phyloP scores from a whole-genome alignment of 2,329 filamentous ascomycete genomes.

The Trichoderma lentiforme region DNA sequence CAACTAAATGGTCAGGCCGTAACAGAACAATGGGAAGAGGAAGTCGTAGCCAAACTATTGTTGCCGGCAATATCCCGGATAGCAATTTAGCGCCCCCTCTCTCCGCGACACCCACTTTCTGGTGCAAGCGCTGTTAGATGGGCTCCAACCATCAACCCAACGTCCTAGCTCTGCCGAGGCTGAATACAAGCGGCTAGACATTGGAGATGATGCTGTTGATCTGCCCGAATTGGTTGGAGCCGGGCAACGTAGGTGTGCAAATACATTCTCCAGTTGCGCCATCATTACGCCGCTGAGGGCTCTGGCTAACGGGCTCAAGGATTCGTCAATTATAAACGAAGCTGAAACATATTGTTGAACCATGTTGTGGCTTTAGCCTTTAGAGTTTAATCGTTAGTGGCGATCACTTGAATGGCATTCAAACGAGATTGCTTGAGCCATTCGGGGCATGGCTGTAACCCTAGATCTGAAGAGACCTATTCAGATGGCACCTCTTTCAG shows the following conservation, averaged over 20 bases:
- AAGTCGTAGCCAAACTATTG: constrained; percentile 21
- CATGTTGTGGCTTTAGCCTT: constrained; percentile 1
- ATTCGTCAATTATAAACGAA: neutral
- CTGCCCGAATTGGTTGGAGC: neutral
- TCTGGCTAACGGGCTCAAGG: neutral
- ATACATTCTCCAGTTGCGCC: neutral
- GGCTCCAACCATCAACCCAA: neutral
- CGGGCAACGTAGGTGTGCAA: neutral
- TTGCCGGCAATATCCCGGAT: constrained; percentile 26
- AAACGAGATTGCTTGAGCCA: neutral
- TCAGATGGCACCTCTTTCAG: neutral
- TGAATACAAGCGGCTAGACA: neutral
- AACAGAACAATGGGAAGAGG: constrained; percentile 28
- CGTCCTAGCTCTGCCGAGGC: neutral
- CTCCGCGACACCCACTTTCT: neutral
- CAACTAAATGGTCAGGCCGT: constrained; percentile 7
- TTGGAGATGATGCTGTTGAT: neutral
- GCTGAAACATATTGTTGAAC: neutral
- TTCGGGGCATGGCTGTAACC: neutral
- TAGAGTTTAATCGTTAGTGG: neutral
- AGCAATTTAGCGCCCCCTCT: constrained; percentile 19
- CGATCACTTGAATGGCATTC: neutral
- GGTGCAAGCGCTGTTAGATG: neutral
- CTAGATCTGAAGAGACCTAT: neutral
- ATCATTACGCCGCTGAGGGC: neutral